Conservation (phyloP, 345 rosid species). For the Physaria fendleri region DNA sequence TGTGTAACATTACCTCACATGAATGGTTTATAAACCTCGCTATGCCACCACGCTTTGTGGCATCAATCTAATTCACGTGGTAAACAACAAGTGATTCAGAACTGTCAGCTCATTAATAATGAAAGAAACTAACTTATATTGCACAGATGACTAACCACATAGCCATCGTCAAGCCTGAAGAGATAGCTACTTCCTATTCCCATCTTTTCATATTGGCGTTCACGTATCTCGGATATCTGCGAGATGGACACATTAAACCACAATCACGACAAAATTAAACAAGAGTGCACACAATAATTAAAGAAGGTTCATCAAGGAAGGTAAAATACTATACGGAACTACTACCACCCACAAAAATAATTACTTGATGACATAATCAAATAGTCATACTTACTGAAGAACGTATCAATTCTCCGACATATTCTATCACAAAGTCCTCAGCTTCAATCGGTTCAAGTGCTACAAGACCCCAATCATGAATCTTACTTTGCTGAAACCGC, state of each 20-base stretch:
- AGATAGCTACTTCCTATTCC: slow-evolving; percentile 99
- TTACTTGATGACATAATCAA: not conserved
- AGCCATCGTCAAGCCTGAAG: slow-evolving; percentile 95
- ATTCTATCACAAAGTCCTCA: slow-evolving; percentile 96
- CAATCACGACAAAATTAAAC: slow-evolving; percentile 7
- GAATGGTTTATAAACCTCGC: slow-evolving; percentile 99
- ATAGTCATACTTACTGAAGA: slow-evolving; percentile 52
- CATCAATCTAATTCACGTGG: slow-evolving; percentile 62
- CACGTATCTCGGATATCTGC: slow-evolving; percentile 98
- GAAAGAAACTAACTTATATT: not conserved
- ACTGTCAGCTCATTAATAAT: not conserved
- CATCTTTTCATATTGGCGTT: slow-evolving; percentile 88
- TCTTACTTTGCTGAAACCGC: slow-evolving; percentile 89
- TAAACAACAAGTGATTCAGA: slow-evolving; percentile 19
- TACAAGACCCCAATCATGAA: slow-evolving; percentile 99
- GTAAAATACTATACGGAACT: not conserved
- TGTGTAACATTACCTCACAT: slow-evolving; percentile 54
- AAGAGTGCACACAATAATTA: not conserved
- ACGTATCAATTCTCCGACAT: slow-evolving; percentile 97
- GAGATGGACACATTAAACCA: slow-evolving; percentile 14
- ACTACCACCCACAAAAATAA: not conserved
- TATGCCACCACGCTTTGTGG: slow-evolving; percentile 97
- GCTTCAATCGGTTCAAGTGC: slow-evolving; percentile 94
- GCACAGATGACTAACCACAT: slow-evolving; percentile 61
- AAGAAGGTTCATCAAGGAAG: slow-evolving; percentile 4